Base-by-base conservation (phyloP, 768 basidiomycete species). In the Suillus subluteus region DNA sequence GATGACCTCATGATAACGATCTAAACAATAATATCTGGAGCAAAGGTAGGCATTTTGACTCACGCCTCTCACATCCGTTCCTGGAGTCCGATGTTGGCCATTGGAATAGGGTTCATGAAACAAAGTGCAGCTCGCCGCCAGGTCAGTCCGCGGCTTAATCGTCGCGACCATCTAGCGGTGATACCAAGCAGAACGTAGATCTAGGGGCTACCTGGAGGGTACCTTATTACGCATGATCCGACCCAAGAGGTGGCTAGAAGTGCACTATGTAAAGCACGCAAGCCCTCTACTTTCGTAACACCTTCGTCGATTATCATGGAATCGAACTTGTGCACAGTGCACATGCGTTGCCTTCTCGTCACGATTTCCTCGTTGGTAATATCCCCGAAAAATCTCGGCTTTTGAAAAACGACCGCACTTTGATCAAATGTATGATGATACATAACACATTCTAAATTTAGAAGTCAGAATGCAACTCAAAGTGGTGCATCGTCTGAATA, bases 141-240 rank as follows among this genome's bases (percentile, higher is more conserved):
- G 16, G 26, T 41, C 12, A 55, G 54, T 23, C 58, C 58, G 58
- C 23, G 58, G 58, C 40, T 35, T 21, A 56, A n/a, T n/a, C 35
- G 11, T 37, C 32, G 12, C 12, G 6, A 37, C 26, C 26, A 26
- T 1, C 26, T 26, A 26, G 26, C 26, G 26, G 26, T 26, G 26
- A 1, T 26, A 26, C 26, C 23, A 26, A 59, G 58, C 16, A 41
- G 16, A 26, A 40, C 40, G 23, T 18, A n/a, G 32, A 26, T 41
- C 23, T 41, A 23, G 16, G 23, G n/a, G 16, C 16, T 40, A 30
- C 58, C 26, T 6, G 12, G 23, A 41, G 16, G 40, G 15, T 8
- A 30, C 26, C 58, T 59, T 41, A 59, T 59, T 38, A 59, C 40
- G 38, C 26, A 26, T 59, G 58, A 41, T 59, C 58, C 58, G 58